Evolutionary conservation across 129 eudicot species (phyloP), one percentile per base, ranked within the genome.

Genomic region (Chrysanthemum lavandulifolium): DNA sequence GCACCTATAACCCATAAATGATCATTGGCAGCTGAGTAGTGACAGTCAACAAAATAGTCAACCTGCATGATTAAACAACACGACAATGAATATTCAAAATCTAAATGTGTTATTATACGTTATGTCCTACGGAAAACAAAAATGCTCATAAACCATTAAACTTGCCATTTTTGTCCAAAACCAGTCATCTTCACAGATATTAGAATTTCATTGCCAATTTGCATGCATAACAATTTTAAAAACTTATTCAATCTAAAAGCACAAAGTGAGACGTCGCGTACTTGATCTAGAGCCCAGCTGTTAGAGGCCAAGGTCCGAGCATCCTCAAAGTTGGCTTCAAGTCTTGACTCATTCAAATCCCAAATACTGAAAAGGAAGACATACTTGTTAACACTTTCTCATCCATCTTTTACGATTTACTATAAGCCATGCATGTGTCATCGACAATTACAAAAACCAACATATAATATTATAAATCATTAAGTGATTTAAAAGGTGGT

Each of bases 41-140:
- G 91, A 79, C 99, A 95, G 72, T 95, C 99, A n/a, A 95, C 89
- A 82, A 95, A 88, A 79, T 95, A 95, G 79, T 95, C 97, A 73
- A 95, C 96, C 99, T 95, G 82, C 71, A 65, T 76, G 14, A 29
- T 59, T 53, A 6, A 67, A 9, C 36, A 43, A 31, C 51, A 65
- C 51, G 23, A 66, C 58, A 63, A 62, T 18, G 69, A 72, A 16
- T 54, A 27, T 19, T 7, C 25, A 51, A 25, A 54, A 4, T 7
- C 31, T 54, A 33, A 18, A 48, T 29, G 64, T 13, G 53, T 69
- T 52, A 13, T 59, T 23, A 33, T 18, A 21, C 27, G 12, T 27
- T 4, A 47, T 25, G 9, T 10, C 3, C 13, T 40, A 6, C 9
- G 9, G 10, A 40, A 40, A 40, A 40, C 47, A 40, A 6, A 40